These are phyloP conservation scores for Monosporascus sp. DNA, from an alignment of 2,329 filamentous ascomycete species.

Conservation along the genomic window DNA sequence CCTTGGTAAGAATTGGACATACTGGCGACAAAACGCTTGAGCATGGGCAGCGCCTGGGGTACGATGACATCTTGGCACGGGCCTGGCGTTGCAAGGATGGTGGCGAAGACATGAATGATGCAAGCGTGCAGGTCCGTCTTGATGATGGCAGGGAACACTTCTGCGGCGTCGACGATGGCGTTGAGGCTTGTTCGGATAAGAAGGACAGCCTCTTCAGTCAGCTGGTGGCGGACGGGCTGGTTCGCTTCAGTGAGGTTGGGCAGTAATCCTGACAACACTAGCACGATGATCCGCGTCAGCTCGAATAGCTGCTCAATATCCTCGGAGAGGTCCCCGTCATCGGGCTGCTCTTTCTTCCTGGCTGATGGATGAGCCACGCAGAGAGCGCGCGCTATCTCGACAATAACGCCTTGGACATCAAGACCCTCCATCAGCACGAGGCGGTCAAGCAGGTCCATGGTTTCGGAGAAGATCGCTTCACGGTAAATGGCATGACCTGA, in stretches of 20 bases:
- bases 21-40: conserved; percentile 83
- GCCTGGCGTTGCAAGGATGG: conserved; percentile 74
- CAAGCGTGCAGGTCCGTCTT: conserved; percentile 94
- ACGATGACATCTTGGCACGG: conserved; percentile 84
- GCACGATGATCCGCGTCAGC: conserved; percentile 89
- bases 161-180: conserved; percentile 87
- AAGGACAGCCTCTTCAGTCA: conserved; percentile 81
- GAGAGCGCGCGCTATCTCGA: conserved; percentile 86
- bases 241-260: conserved; percentile 72
- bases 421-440: conserved; percentile 87
- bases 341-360: conserved; percentile 58
- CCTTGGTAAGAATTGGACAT: conserved; percentile 53
- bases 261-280: conserved; percentile 82
- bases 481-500: conserved; percentile 96
- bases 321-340: conserved; percentile 80
- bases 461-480: conserved; percentile 92
- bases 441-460: conserved; percentile 90
- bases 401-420: conserved; percentile 85
- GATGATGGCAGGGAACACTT: conserved; percentile 94
- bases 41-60: conserved; percentile 81
- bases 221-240: conserved; percentile 64
- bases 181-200: conserved; percentile 77
- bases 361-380: conserved; percentile 91
- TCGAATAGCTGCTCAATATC: conserved; percentile 98
- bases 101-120: conserved; percentile 94